Conservation (phyloP, 2,329 filamentous ascomycete species). For the Neocatenulostroma microsporum region DNA sequence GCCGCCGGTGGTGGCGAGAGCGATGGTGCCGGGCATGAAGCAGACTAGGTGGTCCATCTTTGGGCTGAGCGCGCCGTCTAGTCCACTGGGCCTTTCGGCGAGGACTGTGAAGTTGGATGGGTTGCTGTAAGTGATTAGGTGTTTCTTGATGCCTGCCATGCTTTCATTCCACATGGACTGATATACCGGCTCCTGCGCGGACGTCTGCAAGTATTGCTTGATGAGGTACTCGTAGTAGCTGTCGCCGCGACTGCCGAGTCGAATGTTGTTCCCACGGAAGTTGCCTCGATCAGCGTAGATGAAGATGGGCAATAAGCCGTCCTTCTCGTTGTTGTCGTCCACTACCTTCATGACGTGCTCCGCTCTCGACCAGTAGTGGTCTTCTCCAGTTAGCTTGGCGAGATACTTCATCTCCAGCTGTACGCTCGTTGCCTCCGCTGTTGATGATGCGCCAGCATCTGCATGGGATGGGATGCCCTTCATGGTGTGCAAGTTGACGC, state of each 20-base stretch:
- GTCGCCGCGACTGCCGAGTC: constrained; percentile 86
- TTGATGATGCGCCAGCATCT: constrained; percentile 82
- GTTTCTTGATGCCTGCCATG: constrained; percentile 76
- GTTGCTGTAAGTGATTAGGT: constrained; percentile 82
- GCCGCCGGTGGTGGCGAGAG: constrained; percentile 76
- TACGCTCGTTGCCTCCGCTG: constrained; percentile 82
- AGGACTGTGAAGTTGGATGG: constrained; percentile 78
- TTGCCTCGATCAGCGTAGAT: constrained; percentile 70
- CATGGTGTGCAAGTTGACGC: constrained; percentile 73
- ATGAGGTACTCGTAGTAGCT: constrained; percentile 99
- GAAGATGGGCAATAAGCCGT: constrained; percentile 86
- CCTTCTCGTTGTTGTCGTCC: constrained; percentile 69
- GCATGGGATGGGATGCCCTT: constrained; percentile 73
- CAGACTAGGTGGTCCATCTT: constrained; percentile 99
- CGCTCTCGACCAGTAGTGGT: constrained; percentile 81
- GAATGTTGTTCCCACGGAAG: constrained; percentile 79
- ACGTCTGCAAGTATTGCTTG: constrained; percentile 95
- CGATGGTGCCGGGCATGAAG: constrained; percentile 95
- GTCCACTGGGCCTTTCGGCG: constrained; percentile 71
- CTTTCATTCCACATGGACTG: constrained; percentile 88
- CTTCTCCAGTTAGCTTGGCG: constrained; percentile 86
- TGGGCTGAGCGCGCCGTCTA: constrained; percentile 58
- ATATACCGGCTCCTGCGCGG: constrained; percentile 76
- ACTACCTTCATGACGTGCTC: constrained; percentile 89
- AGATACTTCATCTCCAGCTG: constrained; percentile 98